phyloP scores from a whole-genome alignment of 768 basidiomycete genomes.

The Mycena rebaudengoi region DNA sequence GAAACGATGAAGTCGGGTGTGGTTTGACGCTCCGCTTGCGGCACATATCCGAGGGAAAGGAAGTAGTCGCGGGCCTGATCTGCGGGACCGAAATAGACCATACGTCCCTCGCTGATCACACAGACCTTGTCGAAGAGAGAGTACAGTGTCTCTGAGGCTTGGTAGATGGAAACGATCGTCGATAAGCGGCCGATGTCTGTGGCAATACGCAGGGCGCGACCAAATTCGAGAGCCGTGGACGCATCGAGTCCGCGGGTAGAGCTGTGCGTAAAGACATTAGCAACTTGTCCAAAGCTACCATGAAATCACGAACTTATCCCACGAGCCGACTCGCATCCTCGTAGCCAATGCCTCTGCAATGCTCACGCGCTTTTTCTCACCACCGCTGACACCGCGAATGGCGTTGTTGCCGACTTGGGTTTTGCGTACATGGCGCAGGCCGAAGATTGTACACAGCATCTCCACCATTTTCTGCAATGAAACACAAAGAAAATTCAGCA shows the following conservation, averaged over 20 bases:
- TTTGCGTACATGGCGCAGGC: conserved; percentile 73
- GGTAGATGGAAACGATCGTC: conserved; percentile 86
- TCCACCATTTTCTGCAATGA: conserved; percentile 65
- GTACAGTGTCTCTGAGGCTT: conserved; percentile 70
- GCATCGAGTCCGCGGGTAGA: conserved; percentile 75
- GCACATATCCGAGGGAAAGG: conserved; percentile 52
- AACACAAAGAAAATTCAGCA: too few species aligned
- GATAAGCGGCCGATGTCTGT: conserved; percentile 64
- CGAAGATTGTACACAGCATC: conserved; percentile 73
- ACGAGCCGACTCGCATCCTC: conserved; percentile 68
- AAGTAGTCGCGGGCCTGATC: conserved; percentile 75
- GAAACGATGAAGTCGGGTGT: conserved; percentile 71
- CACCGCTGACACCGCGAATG: conserved; percentile 78
- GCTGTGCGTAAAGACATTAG: conserved; percentile 47
- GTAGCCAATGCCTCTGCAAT: conserved; percentile 74
- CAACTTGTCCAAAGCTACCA: not conserved
- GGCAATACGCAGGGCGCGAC: conserved; percentile 67
- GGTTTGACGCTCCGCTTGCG: conserved; percentile 66
- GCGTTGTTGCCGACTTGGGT: conserved; percentile 83
- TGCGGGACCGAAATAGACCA: conserved; percentile 80
- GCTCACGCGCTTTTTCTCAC: conserved; percentile 86
- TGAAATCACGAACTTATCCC: conserved; percentile 70
- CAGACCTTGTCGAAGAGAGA: conserved; percentile 80
- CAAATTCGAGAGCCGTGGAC: conserved; percentile 78
- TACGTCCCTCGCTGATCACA: conserved; percentile 76